Base-by-base conservation (phyloP, 768 basidiomycete genomes). In the Lentinula aciculospora region DNA sequence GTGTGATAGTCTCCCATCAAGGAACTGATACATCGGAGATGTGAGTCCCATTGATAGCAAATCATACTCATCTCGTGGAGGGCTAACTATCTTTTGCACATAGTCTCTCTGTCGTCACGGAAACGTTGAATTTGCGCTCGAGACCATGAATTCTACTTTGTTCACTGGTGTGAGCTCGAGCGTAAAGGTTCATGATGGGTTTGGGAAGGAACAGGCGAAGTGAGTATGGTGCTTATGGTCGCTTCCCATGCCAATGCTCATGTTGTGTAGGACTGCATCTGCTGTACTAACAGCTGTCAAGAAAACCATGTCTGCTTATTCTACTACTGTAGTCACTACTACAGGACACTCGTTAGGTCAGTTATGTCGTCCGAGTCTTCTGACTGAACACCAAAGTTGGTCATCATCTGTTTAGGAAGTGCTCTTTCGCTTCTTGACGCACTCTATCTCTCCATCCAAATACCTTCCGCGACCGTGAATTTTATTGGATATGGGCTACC, bases 391-490 rank as follows among this genome's bases (percentile, higher is more conserved):
- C n/a, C n/a, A 7, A n/a, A 29, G 5, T 17, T 53, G 34, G 46
- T 31, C n/a, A 31, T 4, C 29, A 39, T 10, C 9, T n/a, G 17
- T 56, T 8, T 53, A 73, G 74, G 76, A 27, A 76, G 69, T 15
- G 75, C 76, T 1, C 66, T 79, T 34, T 60, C 75, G 2, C 72
- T 83, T 3, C 68, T 83, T 37, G 80, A 82, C 56, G 70, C 77
- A 5, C 70, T 83, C n/a, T 81, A 74, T 65, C 72, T 84, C 4
- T 78, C 79, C n/a, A 66, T 81, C 23, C 76, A 81, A 57, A 66
- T 85, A 31, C 72, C 80, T 2, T 53, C 62, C 1, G 68, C 64
- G 10, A 71, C 74, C 3, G 68, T 76, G 65, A 70, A 60, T 27
- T 68, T 69, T 12, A 68, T 79, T 25, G 70, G 71, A 0, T 80